Base-by-base conservation (phyloP, 306 rosid species). In the Canavalia gladiata region DNA sequence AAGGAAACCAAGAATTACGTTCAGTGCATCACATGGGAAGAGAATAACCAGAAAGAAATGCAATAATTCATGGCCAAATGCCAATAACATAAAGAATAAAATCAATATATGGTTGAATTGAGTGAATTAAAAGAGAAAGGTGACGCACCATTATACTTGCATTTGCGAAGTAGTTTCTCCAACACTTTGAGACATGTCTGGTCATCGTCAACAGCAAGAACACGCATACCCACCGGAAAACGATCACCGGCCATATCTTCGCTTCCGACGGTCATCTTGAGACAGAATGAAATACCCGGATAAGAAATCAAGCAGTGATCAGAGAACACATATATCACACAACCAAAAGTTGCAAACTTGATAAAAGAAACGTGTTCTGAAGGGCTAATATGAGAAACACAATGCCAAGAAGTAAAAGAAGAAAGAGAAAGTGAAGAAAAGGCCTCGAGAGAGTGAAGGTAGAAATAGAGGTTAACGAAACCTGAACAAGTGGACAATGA, bases 191-290 rank as follows among this genome's bases (percentile, higher is more conserved):
- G 91, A 82, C 97, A 95, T 54, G 78, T 82, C 69, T 84, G 90
- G 84, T 92, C 86, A 51, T 92, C 97, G 11, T 95, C 98, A 43
- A 92, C 98, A 2, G 93, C 97, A 25, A 95, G 90, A 83, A 95
- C 97, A 56, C 91, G 88, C 98, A 95, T 91, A 54, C 98, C 98
- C 58, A 82, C 90, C 3, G 97, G 97, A 81, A 95, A 95, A 58
- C 33, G 77, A 68, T 88, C 92, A 9, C 28, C 3, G 10, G 41
- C 58, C 10, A 25, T 81, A 63, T 81, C 80, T 39, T 83, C 33
- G 91, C 57, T 74, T 67, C 82, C 83, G 2, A 8, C 42, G 29
- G 76, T 87, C 92, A 90, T 91, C 28, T 71, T 45, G 63, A 76
- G 13, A 50, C 33, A 35, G 39, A 83, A 83, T 59, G 70, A 74